These are phyloP conservation scores for Mrakiaceae sp. DNA, from an alignment of 1,284 basidiomycete genomes.

Conservation along the genomic window DNA sequence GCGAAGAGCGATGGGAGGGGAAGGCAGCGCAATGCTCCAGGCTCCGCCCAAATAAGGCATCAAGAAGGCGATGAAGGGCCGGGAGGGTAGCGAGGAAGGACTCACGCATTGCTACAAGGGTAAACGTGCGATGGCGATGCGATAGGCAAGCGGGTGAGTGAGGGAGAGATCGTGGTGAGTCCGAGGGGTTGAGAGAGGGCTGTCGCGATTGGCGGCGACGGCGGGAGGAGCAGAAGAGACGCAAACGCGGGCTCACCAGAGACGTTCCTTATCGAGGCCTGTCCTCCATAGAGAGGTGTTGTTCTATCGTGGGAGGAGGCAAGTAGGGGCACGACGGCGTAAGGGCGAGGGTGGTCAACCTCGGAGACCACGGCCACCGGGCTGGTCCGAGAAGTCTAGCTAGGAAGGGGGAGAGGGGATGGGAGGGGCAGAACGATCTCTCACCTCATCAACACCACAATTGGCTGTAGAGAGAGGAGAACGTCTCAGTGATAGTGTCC, in stretches of 20 bases:
- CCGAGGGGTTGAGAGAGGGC: not conserved
- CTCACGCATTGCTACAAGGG: conserved; percentile 10
- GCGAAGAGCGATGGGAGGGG: too few relatives aligned
- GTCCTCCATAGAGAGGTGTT: conserved; percentile 12
- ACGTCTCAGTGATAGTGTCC: too few relatives aligned
- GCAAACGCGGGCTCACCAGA: conserved; percentile 6
- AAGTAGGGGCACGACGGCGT: too few relatives aligned
- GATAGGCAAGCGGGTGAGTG: too few relatives aligned
- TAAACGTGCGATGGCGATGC: not conserved
- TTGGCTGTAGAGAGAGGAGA: not conserved
- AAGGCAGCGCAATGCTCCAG: too few relatives aligned
- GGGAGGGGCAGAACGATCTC: not conserved
- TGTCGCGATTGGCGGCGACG: too few relatives aligned
- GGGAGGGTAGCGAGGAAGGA: not conserved
- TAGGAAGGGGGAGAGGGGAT: too few relatives aligned
- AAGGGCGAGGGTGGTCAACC: not conserved
- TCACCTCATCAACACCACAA: conserved; percentile 10
- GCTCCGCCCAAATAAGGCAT: too few relatives aligned
- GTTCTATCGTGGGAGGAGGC: not conserved
- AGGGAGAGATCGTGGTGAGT: not conserved
- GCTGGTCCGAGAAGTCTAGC: too few relatives aligned
- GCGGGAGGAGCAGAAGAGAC: too few relatives aligned
- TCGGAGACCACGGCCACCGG: not conserved
- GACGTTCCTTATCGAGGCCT: conserved; percentile 7
- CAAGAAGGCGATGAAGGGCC: too few relatives aligned